Conservation (phyloP, 2,329 filamentous ascomycete species). For the Microsporum canis region DNA sequence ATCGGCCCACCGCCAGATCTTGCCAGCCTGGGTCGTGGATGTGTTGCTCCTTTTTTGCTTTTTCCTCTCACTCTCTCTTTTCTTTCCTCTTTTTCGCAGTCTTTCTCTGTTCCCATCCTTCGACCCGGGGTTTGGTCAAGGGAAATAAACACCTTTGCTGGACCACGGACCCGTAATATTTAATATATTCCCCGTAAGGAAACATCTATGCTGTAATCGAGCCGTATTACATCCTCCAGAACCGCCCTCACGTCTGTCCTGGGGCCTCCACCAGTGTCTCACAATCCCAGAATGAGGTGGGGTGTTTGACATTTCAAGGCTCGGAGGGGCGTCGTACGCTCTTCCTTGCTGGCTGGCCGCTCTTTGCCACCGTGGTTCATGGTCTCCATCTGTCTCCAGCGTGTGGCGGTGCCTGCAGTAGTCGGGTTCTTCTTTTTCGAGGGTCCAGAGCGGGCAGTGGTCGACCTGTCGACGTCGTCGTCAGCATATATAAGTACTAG, state of each 20-base stretch:
- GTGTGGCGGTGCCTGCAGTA: slow-evolving; percentile 1
- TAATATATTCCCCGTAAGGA: neutral
- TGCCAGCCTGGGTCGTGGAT: neutral
- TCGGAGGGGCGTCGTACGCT: neutral
- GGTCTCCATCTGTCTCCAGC: neutral
- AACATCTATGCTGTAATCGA: neutral
- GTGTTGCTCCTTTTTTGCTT: neutral
- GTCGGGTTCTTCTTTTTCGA: neutral
- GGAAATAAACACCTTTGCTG: neutral
- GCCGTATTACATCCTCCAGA: neutral
- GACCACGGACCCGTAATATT: neutral
- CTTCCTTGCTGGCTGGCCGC: neutral
- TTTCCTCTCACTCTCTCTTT: neutral
- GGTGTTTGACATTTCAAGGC: neutral
- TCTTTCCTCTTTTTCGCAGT: neutral
- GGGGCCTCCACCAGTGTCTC: neutral
- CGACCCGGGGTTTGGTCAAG: neutral
- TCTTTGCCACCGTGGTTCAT: neutral
- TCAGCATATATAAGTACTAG: neutral
- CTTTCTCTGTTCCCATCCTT: neutral
- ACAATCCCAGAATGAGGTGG: slow-evolving; percentile 1
- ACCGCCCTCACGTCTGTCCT: neutral
- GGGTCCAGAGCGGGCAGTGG: too few species aligned
- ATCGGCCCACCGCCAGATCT: neutral
- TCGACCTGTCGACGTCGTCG: neutral